Conservation (phyloP, 106 monocot species). For the Dendrobium huoshanense region DNA sequence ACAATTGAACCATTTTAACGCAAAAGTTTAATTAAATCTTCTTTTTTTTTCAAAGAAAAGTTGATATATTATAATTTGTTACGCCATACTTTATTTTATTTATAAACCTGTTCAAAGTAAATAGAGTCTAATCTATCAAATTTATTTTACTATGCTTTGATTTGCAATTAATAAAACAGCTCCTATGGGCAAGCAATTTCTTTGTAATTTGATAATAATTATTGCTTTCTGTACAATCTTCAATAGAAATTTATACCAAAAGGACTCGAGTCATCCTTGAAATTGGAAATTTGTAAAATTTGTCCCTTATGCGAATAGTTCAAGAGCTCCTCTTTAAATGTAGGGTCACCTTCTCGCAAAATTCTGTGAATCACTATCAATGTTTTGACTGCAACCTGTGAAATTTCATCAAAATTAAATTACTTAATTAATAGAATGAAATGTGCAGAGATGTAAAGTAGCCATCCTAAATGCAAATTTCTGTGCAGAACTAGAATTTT, state of each 20-base stretch:
- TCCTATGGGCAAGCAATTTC: background rate
- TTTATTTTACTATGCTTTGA: background rate
- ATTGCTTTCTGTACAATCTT: background rate
- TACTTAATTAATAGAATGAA: slow-evolving; percentile 4
- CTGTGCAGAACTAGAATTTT: background rate
- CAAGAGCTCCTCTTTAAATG: slow-evolving; percentile 57
- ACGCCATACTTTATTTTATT: background rate
- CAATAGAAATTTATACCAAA: slow-evolving; percentile 27
- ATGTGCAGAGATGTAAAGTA: background rate
- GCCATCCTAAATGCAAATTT: background rate
- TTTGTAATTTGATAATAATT: slow-evolving; percentile 2
- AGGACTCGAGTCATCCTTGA: slow-evolving; percentile 69
- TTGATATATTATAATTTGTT: background rate
- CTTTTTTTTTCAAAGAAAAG: background rate
- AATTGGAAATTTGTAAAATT: slow-evolving; percentile 62
- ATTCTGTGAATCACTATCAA: slow-evolving; percentile 58
- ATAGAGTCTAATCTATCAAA: background rate
- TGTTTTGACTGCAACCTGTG: slow-evolving; percentile 61
- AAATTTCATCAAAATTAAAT: slow-evolving; percentile 8
- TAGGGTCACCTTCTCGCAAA: slow-evolving; percentile 63
- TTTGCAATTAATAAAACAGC: background rate
- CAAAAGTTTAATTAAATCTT: background rate
- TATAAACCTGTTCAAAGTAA: background rate
- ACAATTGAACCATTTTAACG: background rate
- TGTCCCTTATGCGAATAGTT: slow-evolving; percentile 41